Evolutionary conservation across 306 rosid species (phyloP).

Genomic region (Calophaca sinica): DNA sequence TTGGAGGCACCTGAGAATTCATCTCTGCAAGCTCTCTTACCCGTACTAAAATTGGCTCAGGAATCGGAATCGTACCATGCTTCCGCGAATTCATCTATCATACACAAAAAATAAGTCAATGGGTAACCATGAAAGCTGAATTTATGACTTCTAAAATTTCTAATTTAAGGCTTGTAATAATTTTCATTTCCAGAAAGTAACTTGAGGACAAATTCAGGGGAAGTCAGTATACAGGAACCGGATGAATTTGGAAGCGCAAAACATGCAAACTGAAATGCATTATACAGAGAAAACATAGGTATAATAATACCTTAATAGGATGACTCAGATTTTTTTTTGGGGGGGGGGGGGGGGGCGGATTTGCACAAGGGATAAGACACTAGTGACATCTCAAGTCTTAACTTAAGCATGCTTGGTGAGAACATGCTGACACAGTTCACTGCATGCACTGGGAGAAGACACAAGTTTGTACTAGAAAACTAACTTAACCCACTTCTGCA

Average conservation of each 20-base stretch:
- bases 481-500: conserved; percentile 32
- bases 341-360: too few species aligned
- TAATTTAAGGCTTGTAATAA: neutral
- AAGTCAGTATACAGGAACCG: conserved; percentile 1
- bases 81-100: conserved; percentile 78
- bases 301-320: neutral
- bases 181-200: conserved; percentile 17
- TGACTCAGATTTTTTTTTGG: too few species aligned
- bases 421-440: conserved; percentile 29
- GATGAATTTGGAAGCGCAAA: conserved; percentile 9
- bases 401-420: conserved; percentile 19
- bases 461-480: conserved; percentile 22
- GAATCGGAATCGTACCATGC: conserved; percentile 79
- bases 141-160: neutral
- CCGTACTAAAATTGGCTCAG: conserved; percentile 67
- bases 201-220: conserved; percentile 14
- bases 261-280: neutral
- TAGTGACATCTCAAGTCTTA: conserved; percentile 15
- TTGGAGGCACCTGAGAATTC: conserved; percentile 78
- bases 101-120: neutral
- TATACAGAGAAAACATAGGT: neutral
- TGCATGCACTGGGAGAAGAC: conserved; percentile 13
- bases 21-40: conserved; percentile 92
- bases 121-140: conserved; percentile 18
- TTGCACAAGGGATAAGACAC: neutral